Percentiles rank a stretch among this genome's conserved stretches.
phyloP scores from a whole-genome alignment of 805 yeast species.

The Cyberlindnera xylosilytica region DNA sequence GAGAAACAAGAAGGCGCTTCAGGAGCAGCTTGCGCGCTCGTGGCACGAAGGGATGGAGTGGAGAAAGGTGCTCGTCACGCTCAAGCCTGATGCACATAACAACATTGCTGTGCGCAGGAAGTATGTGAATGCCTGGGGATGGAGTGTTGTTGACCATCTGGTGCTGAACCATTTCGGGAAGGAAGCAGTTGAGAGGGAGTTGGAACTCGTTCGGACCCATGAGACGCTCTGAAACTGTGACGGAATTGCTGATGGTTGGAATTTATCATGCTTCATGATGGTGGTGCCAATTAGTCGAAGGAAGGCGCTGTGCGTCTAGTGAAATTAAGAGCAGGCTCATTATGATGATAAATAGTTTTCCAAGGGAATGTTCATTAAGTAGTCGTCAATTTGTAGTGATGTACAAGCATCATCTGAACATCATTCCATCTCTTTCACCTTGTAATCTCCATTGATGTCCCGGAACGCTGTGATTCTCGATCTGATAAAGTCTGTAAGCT shows the following conservation, averaged over 20 bases:
- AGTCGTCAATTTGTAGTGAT: too few species aligned
- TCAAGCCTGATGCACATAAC: conserved; percentile 93
- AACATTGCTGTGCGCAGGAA: conserved; percentile 85
- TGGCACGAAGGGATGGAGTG: conserved; percentile 85
- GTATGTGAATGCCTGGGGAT: conserved; percentile 91
- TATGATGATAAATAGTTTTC: too few species aligned
- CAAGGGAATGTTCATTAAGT: too few species aligned
- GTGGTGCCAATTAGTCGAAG: too few species aligned
- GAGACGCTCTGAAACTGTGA: too few species aligned
- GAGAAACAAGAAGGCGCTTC: conserved; percentile 23
- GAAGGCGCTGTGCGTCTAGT: too few species aligned
- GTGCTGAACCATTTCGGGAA: conserved; percentile 48
- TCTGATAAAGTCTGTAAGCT: conserved; percentile 76
- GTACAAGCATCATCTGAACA: conserved; percentile 65
- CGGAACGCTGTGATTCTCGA: conserved; percentile 64
- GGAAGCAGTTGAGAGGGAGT: conserved; percentile 4
- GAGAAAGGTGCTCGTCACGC: conserved; percentile 85
- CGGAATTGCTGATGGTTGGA: too few species aligned
- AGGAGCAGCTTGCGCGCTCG: conserved; percentile 79
- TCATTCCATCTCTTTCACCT: conserved; percentile 66
- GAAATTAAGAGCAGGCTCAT: too few species aligned
- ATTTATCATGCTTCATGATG: too few species aligned
- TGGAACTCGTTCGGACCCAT: conserved; percentile 1
- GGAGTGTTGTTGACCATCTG: conserved; percentile 87
- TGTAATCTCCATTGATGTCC: conserved; percentile 66